Conservation (phyloP, 1,139 yeast genomes). For the Magnusiomyces suaveolens region DNA sequence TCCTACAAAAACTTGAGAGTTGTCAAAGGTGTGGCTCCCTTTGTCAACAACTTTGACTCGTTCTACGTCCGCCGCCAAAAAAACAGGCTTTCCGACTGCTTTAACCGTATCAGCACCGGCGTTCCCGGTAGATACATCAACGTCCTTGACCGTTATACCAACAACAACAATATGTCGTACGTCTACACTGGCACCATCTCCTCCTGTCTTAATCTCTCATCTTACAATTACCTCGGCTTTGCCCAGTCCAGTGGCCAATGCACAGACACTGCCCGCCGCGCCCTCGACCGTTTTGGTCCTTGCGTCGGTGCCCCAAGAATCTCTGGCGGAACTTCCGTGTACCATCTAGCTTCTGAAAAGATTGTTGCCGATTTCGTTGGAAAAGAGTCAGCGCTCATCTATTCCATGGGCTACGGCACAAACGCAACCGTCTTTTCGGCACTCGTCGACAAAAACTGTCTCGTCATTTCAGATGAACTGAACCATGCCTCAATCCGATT, state of each 20-base stretch:
- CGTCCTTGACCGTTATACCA: conserved; percentile 65
- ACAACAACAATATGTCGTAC: conserved; percentile 48
- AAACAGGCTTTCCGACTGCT: conserved; percentile 84
- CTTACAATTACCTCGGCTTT: conserved; percentile 91
- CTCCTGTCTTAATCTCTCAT: conserved; percentile 76
- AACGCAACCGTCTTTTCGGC: conserved; percentile 86
- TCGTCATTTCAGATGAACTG: conserved; percentile 86
- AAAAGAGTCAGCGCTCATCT: conserved; percentile 76
- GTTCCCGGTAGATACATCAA: conserved; percentile 91
- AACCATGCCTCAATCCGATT: conserved; percentile 94
- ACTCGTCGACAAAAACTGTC: conserved; percentile 74
- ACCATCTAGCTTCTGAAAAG: conserved; percentile 65
- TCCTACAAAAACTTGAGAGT: conserved; percentile 58
- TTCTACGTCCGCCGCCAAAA: conserved; percentile 90
- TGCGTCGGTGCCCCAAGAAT: conserved; percentile 72
- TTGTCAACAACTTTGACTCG: conserved; percentile 88
- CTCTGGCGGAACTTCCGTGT: conserved; percentile 64
- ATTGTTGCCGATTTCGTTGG: conserved; percentile 82
- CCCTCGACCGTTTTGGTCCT: conserved; percentile 61
- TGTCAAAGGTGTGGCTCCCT: conserved; percentile 87
- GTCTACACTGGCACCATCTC: conserved; percentile 64
- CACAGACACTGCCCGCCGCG: conserved; percentile 63
- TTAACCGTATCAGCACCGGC: conserved; percentile 90
- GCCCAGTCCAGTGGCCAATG: conserved; percentile 93
- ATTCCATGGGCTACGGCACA: conserved; percentile 94